These are phyloP conservation scores for Phytophthora syringae DNA, from an alignment of 352 stramenopile genomes.

Conservation along the genomic window DNA sequence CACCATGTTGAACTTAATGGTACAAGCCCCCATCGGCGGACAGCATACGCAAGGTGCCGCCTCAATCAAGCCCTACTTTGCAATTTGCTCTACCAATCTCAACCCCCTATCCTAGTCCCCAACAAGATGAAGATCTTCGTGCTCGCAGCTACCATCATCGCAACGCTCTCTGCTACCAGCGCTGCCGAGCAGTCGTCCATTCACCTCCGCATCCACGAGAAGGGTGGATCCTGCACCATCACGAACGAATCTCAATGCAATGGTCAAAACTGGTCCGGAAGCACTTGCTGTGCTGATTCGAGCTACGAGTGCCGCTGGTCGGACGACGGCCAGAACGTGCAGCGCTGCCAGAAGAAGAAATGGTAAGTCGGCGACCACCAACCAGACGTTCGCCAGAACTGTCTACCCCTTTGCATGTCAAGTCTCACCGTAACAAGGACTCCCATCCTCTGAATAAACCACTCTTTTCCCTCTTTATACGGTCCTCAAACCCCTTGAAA, in stretches of 20 bases:
- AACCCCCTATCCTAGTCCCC: not conserved
- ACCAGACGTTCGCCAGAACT: no score
- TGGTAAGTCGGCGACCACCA: not conserved
- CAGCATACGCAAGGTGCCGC: no score
- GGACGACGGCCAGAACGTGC: constrained; percentile 30
- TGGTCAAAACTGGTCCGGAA: constrained; percentile 39
- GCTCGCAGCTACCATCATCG: not conserved
- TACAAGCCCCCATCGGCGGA: no score
- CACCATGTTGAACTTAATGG: no score
- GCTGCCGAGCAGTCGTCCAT: constrained; percentile 11
- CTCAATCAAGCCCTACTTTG: constrained; percentile 15
- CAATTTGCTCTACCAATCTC: constrained; percentile 12
- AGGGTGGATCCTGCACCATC: constrained; percentile 31
- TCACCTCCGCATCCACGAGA: constrained; percentile 21
- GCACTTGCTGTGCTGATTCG: constrained; percentile 33
- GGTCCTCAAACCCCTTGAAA: no score
- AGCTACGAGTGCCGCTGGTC: constrained; percentile 39
- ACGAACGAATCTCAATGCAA: constrained; percentile 42
- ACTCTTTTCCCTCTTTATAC: not conserved
- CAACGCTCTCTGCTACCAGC: not conserved
- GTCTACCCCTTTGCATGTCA: no score
- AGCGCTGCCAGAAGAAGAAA: constrained; percentile 20
- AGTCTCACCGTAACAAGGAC: not conserved
- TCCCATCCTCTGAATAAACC: constrained; percentile 3
- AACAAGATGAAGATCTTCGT: constrained; percentile 23